phyloP scores from a whole-genome alignment of 192 early-diverging fungal genomes.

The Chytriomyces sp. region DNA sequence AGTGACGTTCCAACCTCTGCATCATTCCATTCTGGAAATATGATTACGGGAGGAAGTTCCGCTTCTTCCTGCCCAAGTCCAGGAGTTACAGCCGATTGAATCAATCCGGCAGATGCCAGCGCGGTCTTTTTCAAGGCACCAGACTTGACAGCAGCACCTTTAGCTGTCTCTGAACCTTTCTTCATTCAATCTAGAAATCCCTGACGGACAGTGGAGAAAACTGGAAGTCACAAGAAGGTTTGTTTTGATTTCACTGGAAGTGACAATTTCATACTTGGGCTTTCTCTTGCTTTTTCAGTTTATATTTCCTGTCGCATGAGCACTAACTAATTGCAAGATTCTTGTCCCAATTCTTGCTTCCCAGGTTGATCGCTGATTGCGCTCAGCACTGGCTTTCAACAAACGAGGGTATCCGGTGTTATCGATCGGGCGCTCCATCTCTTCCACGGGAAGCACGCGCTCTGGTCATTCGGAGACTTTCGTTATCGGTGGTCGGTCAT shows the following conservation, averaged over 20 bases:
- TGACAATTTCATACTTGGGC: not conserved
- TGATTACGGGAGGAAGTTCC: constrained; percentile 43
- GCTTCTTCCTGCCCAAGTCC: constrained; percentile 25
- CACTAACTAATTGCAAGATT: not conserved
- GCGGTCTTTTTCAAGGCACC: constrained; percentile 11
- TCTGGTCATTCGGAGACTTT: too few relatives aligned
- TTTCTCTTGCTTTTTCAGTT: too few relatives aligned
- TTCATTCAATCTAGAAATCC: constrained; percentile 4
- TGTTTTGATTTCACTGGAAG: not conserved
- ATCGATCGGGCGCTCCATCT: too few relatives aligned
- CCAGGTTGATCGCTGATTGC: too few relatives aligned
- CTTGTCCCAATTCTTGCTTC: not conserved
- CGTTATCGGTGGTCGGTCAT: too few relatives aligned
- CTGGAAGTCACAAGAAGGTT: not conserved
- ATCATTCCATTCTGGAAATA: constrained; percentile 65
- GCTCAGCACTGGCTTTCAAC: too few relatives aligned
- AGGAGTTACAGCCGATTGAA: not conserved
- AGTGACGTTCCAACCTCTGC: constrained; percentile 42
- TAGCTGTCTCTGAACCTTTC: constrained; percentile 9
- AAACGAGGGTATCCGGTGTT: too few relatives aligned
- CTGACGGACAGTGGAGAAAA: not conserved
- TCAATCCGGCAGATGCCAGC: constrained; percentile 1
- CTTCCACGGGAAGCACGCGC: too few relatives aligned
- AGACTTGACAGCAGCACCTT: constrained; percentile 10
- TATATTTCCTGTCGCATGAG: too few relatives aligned